A percentile compares a stretch with the other conserved stretches of the same genome.
phyloP scores from a whole-genome alignment of 163 green algal species.

The Scenedesmus sp. region DNA sequence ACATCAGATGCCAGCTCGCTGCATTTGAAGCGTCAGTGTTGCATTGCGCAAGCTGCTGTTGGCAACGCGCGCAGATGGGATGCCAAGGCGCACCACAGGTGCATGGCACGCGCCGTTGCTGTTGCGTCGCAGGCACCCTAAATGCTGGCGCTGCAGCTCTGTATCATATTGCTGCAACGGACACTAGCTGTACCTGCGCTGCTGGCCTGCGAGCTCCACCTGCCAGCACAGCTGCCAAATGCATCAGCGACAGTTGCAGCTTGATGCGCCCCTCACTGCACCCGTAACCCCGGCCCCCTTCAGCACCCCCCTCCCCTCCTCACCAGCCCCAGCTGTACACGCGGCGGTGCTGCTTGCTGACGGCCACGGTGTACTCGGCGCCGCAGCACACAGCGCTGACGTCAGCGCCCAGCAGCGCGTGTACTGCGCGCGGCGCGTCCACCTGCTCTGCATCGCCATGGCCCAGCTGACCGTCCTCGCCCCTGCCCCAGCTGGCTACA shows the following conservation, averaged over 20 bases:
- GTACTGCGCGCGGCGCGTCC: slow-evolving; percentile 66
- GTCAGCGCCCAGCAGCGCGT: slow-evolving; percentile 58
- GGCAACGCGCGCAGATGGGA: no score
- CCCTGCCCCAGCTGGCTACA: slow-evolving; percentile 77
- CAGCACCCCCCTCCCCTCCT: neutral
- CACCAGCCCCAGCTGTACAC: slow-evolving; percentile 91
- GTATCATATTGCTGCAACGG: no score
- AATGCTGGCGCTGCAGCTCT: neutral
- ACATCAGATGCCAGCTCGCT: neutral
- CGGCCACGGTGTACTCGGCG: slow-evolving; percentile 86
- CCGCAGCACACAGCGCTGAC: slow-evolving; percentile 75
- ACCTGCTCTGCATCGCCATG: slow-evolving; percentile 82
- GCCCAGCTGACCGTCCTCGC: slow-evolving; percentile 83
- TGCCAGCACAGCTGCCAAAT: neutral
- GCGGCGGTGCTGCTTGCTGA: slow-evolving; percentile 60
- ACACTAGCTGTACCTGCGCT: neutral
- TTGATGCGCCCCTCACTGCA: neutral
- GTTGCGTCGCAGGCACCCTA: no score
- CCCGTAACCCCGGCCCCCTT: neutral
- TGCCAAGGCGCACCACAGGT: no score
- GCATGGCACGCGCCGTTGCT: no score
- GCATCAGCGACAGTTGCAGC: neutral
- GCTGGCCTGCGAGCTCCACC: neutral
- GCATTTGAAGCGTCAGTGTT: no score
- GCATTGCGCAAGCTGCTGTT: no score